These are phyloP conservation scores for Melanogaster broomeanus DNA, from an alignment of 768 basidiomycete genomes.

Conservation along the genomic window DNA sequence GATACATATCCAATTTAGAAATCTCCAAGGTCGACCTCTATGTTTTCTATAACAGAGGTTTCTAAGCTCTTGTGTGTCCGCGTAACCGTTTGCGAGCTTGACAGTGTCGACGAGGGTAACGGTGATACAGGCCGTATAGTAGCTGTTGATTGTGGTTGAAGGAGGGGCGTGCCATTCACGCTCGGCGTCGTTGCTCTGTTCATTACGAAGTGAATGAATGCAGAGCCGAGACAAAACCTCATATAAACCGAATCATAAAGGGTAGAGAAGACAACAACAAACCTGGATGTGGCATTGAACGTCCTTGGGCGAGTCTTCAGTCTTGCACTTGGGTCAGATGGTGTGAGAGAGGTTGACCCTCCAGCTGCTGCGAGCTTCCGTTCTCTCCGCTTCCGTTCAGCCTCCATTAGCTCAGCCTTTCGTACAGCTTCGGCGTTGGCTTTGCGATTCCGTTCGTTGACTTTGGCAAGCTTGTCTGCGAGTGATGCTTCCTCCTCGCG, in stretches of 20 bases:
- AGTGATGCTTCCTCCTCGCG: slow-evolving; percentile 33
- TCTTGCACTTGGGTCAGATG: slow-evolving; percentile 65
- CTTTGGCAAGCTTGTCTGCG: slow-evolving; percentile 61
- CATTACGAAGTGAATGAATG: slow-evolving; percentile 7
- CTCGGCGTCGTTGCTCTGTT: slow-evolving; percentile 46
- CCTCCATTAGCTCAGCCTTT: slow-evolving; percentile 68
- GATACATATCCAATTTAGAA: slow-evolving; percentile 45
- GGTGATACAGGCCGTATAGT: slow-evolving; percentile 39
- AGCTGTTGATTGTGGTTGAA: slow-evolving; percentile 29
- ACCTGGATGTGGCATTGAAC: slow-evolving; percentile 66
- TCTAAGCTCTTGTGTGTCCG: slow-evolving; percentile 49
- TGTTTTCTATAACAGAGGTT: slow-evolving; percentile 57
- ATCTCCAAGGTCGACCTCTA: slow-evolving; percentile 80
- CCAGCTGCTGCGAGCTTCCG: slow-evolving; percentile 53
- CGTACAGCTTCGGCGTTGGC: slow-evolving; percentile 81
- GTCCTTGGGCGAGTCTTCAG: slow-evolving; percentile 63
- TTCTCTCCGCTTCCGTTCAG: slow-evolving; percentile 71
- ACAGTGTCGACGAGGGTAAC: slow-evolving; percentile 23
- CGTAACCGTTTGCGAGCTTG: slow-evolving; percentile 27
- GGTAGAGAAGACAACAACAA: slow-evolving; percentile 20
- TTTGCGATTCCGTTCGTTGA: slow-evolving; percentile 90
- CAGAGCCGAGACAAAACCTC: slow-evolving; percentile 13
- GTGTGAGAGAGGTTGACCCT: slow-evolving; percentile 39
- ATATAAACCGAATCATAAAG: slow-evolving; percentile 19
- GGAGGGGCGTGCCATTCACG: slow-evolving; percentile 46